A percentile compares a stretch with the other conserved stretches of the same genome.
Conservation (phyloP, 805 yeast species). For the Teunomyces aglyptinius region DNA sequence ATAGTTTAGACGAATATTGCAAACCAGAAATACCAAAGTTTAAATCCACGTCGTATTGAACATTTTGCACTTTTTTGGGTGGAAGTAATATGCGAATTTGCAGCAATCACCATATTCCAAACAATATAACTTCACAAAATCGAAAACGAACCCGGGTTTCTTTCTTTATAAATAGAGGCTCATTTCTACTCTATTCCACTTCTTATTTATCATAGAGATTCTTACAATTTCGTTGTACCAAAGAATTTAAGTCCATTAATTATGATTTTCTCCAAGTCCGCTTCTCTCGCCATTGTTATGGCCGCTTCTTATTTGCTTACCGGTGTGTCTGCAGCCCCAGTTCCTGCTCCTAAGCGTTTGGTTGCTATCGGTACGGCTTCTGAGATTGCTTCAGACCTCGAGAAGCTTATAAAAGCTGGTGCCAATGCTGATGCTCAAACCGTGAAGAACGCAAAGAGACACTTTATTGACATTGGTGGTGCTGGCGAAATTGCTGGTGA, state of each 20-base stretch:
- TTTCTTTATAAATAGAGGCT: background rate
- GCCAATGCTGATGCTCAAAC: conserved; percentile 10
- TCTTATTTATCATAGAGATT: background rate
- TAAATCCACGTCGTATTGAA: background rate
- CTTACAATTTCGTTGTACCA: background rate
- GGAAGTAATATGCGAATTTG: background rate
- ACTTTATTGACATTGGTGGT: conserved; percentile 9
- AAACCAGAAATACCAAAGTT: background rate
- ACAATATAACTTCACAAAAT: background rate
- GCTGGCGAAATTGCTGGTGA: background rate
- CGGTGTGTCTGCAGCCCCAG: conserved; percentile 9
- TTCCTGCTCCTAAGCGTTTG: conserved; percentile 9
- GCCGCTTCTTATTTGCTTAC: conserved; percentile 14
- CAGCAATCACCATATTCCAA: background rate
- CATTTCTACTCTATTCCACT: background rate
- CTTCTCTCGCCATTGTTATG: conserved; percentile 18
- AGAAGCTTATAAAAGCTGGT: conserved; percentile 5
- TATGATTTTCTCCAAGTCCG: conserved; percentile 19
- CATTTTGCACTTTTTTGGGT: background rate
- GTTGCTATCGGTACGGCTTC: conserved; percentile 10
- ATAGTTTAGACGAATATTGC: background rate
- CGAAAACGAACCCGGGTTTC: background rate
- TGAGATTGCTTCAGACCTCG: conserved; percentile 12
- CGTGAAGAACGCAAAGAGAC: conserved; percentile 3
- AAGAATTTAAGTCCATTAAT: background rate